Evolutionary conservation across 2,329 filamentous ascomycete genomes (phyloP).

Genomic region (Cryphonectria radicalis): DNA sequence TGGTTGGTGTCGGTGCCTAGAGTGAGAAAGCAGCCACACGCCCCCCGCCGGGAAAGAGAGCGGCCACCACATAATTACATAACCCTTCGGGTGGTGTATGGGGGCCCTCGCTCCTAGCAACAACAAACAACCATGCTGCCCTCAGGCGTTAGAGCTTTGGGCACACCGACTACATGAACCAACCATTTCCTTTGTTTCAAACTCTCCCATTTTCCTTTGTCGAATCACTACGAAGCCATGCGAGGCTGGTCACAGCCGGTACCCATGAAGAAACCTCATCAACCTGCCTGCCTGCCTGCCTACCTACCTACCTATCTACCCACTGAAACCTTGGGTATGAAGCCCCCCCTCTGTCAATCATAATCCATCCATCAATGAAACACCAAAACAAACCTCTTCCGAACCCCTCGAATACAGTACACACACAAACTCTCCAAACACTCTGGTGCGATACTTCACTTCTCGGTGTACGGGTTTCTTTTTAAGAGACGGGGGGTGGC

Average conservation of each 20-base stretch:
- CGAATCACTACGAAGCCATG: background rate
- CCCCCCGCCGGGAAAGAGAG: background rate
- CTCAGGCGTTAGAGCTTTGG: slow-evolving; percentile 23
- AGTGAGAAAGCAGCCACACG: background rate
- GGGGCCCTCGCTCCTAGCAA: background rate
- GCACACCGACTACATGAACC: slow-evolving; percentile 9
- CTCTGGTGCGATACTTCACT: slow-evolving; percentile 13
- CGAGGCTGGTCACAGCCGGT: background rate
- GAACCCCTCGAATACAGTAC: background rate
- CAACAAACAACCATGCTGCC: slow-evolving; percentile 1
- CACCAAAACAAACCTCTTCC: background rate
- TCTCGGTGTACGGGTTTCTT: slow-evolving; percentile 14
- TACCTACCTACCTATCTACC: background rate
- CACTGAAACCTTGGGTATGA: background rate
- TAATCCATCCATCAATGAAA: background rate
- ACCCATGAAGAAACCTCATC: background rate
- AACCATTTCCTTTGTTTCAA: slow-evolving; percentile 21
- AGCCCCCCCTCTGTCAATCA: background rate
- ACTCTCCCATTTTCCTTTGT: slow-evolving; percentile 7
- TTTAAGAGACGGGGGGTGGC: slow-evolving; percentile 19
- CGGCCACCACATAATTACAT: background rate
- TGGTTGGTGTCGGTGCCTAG: slow-evolving; percentile 41
- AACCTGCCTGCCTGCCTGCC: background rate
- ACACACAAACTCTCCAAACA: background rate
- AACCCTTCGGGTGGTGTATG: background rate